Base-by-base conservation (phyloP, 2,329 filamentous ascomycete species). In the Apiospora arundinis region DNA sequence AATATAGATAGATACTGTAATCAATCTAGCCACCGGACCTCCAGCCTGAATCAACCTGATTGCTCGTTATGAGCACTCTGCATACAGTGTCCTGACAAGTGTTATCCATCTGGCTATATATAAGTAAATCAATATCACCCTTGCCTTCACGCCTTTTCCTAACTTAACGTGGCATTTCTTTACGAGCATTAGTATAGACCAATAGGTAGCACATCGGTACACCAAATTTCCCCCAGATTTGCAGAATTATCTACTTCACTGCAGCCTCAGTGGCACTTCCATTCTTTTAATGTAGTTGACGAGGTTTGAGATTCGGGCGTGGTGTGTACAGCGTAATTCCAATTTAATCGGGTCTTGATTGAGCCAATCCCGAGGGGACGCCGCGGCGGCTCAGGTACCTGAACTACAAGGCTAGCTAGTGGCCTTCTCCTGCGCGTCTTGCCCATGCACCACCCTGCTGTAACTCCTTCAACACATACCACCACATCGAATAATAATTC, bases 341-440 rank as follows among this genome's bases (percentile, higher is more conserved):
- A 63, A 63, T 63, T 63, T 63, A 40, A 63, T 63, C 28, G 56
- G 56, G 56, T 63, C 56, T 63, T n/a, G 32, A 6, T 40, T 63
- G 56, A 11, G 52, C 52, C 52, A 60, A 63, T 63, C 32, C 56
- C 28, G 56, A 63, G 32, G 56, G 56, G 56, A 32, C 32, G 21
- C 52, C 21, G 56, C 32, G 56, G 32, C 28, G 32, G 56, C 28
- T 40, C 32, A 63, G 21, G 28, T 63, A 63, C 28, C 28, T 63
- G 37, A 40, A 63, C 21, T 63, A 63, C 56, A n/a, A 63, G 56
- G 56, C 56, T 63, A 63, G 9, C 32, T 63, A 63, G 56, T n/a
- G 32, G 56, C 56, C 21, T 63, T 63, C 56, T 63, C 56, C 52
- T 60, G 52, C 52, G 52, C 52, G 52, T 60, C 52, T 37, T 37